Base-by-base conservation (phyloP, 257 asterid genomes). In the Solanum habrochaites region DNA sequence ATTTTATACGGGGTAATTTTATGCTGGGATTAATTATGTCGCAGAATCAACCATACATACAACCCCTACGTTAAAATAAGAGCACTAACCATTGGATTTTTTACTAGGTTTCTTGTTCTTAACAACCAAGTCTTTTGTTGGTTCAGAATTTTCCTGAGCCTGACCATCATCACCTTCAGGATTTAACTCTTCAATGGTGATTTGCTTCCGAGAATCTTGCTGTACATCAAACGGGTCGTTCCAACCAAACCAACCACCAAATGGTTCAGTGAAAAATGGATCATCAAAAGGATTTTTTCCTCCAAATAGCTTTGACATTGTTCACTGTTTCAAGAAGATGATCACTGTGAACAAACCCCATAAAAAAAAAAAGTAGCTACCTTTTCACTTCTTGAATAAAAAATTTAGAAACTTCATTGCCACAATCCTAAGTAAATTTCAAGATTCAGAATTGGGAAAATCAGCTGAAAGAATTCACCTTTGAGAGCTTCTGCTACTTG, bases 221-320 rank as follows among this genome's bases (percentile, higher is more conserved):
- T 67, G 87, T 83, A 88, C 94, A 56, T 87, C 92, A 87, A 90
- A 91, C 5, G 90, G 94, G 75, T 89, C 86, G 40, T 72, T 90
- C 88, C 90, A 93, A 52, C 32, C 89, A 39, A 62, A 90, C 88
- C 90, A 93, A 52, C 32, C 89, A 39, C 92, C 91, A 88, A 92
- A 92, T 82, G 96, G 94, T 40, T 89, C 93, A 71, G 93, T 91
- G 86, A 94, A 95, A 67, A 96, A 95, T 0, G 98, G 98, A 81
- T 95, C 93, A 85, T 96, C 97, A 86, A 96, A 95, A 10, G 97
- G 97, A 88, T 88, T 89, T 49, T 93, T 93, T 82, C 98, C 98
- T 82, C 98, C 98, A 92, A 95, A 94, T 74, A 94, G 91, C 81
- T 89, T 88, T 56, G 90, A 90, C 98, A 95, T 94, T 86, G 37